These are phyloP conservation scores for Schoenoplectus triqueter DNA, from an alignment of 202 grass and related monocot genomes.

Conservation along the genomic window DNA sequence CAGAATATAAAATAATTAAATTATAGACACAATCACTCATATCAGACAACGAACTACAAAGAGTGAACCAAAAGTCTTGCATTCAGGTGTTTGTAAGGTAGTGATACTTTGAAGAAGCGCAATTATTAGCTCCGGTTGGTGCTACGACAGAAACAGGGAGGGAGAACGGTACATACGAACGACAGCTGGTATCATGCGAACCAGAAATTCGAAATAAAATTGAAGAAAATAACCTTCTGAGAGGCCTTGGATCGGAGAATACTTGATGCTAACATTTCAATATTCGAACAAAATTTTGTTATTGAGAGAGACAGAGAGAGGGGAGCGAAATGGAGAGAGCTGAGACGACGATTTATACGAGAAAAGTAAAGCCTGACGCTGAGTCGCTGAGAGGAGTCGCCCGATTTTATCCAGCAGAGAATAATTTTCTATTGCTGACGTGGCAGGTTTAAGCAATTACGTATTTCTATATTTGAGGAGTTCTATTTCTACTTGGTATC, in stretches of 20 bases:
- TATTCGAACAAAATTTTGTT: not conserved
- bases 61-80: not conserved
- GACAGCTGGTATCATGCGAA: constrained; percentile 9
- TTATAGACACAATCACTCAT: not conserved
- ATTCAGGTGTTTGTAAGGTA: not conserved
- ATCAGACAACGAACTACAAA: not conserved
- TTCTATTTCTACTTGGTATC: not conserved
- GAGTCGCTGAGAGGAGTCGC: not conserved
- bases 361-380: not conserved
- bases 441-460: not conserved
- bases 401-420: not conserved
- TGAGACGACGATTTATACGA: not conserved
- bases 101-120: not conserved
- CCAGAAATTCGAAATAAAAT: constrained; percentile 24
- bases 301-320: not conserved
- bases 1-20: not conserved
- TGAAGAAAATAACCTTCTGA: constrained; percentile 49
- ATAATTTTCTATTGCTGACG: not conserved
- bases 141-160: not conserved
- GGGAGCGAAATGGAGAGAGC: not conserved
- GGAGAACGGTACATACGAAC: not conserved
- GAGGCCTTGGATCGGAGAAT: constrained; percentile 63
- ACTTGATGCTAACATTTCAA: constrained; percentile 35
- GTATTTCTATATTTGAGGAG: not conserved
- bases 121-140: not conserved